A percentile compares a stretch with the other conserved stretches of the same genome.
phyloP scores from a whole-genome alignment of 2,329 filamentous ascomycete genomes.

The Scedosporium dehoogii region DNA sequence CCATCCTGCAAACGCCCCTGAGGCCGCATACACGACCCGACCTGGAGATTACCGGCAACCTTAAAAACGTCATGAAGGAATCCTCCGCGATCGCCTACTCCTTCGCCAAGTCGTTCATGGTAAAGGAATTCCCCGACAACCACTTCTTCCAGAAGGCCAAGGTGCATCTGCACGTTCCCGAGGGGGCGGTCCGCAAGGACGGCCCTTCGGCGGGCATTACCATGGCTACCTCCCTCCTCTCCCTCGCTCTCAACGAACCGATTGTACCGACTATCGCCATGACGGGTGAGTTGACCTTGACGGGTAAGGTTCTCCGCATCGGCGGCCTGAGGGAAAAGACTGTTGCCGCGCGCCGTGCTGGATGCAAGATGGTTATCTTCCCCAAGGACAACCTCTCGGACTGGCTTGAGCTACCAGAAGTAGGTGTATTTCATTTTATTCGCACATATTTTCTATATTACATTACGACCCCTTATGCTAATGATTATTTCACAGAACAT shows the following conservation, averaged over 20 bases:
- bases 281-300: conserved; percentile 95
- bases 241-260: conserved; percentile 67
- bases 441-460: neutral
- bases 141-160: conserved; percentile 93
- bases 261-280: conserved; percentile 86
- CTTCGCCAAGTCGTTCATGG: conserved; percentile 84
- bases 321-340: conserved; percentile 95
- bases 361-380: conserved; percentile 90
- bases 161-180: conserved; percentile 91
- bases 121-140: conserved; percentile 76
- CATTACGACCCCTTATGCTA: neutral
- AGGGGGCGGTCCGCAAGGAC: conserved; percentile 93
- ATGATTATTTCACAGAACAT: conserved; percentile 61
- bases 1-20: conserved; percentile 79
- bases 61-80: conserved; percentile 97
- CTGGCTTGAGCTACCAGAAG: conserved; percentile 94
- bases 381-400: conserved; percentile 91
- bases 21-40: conserved; percentile 63
- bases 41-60: conserved; percentile 85
- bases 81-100: conserved; percentile 92
- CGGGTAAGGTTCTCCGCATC: conserved; percentile 91
- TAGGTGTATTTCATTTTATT: conserved; percentile 34
- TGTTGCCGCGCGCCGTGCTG: conserved; percentile 83
- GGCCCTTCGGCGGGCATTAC: conserved; percentile 90
- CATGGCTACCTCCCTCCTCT: conserved; percentile 90